Evolutionary conservation across 495 filamentous ascomycete genomes (phyloP), one percentile per base, ranked within the genome.

Genomic region (Durotheca rogersii): DNA sequence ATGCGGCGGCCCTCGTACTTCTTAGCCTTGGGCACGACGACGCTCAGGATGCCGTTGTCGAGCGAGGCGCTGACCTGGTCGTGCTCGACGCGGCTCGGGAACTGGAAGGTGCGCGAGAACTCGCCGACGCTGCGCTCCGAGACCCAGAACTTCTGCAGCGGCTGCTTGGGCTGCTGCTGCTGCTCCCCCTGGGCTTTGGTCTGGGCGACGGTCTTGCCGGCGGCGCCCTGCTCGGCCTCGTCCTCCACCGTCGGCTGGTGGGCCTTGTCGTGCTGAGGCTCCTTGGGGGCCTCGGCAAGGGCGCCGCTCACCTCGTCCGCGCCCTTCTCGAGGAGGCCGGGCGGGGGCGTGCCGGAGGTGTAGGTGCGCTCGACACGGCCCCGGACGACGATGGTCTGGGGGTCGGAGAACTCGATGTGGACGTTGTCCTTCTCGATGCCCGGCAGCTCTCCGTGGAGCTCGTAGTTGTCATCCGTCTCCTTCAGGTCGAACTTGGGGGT

Each of bases 391-490:
- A 97, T 71, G 10, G 87, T 95, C 40, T 87, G 77, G 3, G 76
- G 69, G 63, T 95, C 91, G 39, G 80, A 81, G 76, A 95, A 95
- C 67, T 95, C 89, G 60, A 96, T 87, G 41, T 81, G 71, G 53
- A 96, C 69, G 59, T 94, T 76, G 47, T 85, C 80, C 62, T 88
- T 86, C 38, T 87, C 79, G 36, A 90, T 76, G 30, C 92, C 92
- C 0, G 92, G 89, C 0, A 96, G 79, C 67, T 96, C 92, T 58
- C 90, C 90, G 59, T 93, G 82, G 1, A 97, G 83, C 58, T 90
- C 79, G 68, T 92, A 97, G 56, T 64, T 65, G 10, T 81, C 62
- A 32, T 78, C 72, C 1, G 74, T 67, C 69, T 95, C 90, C 47
- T 79, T 78, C 35, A 95, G 77, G 63, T 96, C 91, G 70, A 96